Evolutionary conservation across 2,329 filamentous ascomycete species (phyloP).

Genomic region (Curvularia lunata): DNA sequence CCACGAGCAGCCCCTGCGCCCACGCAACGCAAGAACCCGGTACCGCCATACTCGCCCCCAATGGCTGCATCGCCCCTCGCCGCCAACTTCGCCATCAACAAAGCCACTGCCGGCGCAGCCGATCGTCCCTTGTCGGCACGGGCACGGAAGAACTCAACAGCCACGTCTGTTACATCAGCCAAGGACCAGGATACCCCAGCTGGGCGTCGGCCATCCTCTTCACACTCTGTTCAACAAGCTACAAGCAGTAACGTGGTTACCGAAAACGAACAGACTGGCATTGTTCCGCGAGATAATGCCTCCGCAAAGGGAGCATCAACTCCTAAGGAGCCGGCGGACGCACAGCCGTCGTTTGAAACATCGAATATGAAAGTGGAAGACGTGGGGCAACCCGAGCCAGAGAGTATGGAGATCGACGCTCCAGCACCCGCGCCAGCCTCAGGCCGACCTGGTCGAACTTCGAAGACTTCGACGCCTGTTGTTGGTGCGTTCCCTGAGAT

Average conservation of each 20-base stretch:
- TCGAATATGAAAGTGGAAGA: conserved; percentile 59
- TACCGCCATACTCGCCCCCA: conserved; percentile 69
- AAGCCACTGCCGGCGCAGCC: conserved; percentile 55
- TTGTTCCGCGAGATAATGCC: conserved; percentile 32
- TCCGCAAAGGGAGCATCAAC: conserved; percentile 35
- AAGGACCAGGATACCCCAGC: conserved; percentile 54
- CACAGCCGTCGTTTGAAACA: conserved; percentile 55
- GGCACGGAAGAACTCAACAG: conserved; percentile 73
- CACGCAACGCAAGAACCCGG: conserved; percentile 73
- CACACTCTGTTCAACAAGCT: conserved; percentile 43
- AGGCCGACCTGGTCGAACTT: conserved; percentile 51
- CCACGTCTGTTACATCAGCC: conserved; percentile 54
- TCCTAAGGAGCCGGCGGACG: conserved; percentile 41
- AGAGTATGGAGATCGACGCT: conserved; percentile 43
- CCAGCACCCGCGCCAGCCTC: conserved; percentile 38
- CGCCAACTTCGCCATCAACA: conserved; percentile 65
- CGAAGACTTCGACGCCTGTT: conserved; percentile 58
- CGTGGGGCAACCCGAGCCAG: conserved; percentile 54
- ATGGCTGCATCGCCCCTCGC: conserved; percentile 78
- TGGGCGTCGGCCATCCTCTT: conserved; percentile 45
- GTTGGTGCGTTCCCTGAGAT: conserved; percentile 52
- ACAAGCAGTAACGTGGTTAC: conserved; percentile 38
- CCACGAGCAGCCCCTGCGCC: conserved; percentile 70
- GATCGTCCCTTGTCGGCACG: conserved; percentile 71
- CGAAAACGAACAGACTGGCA: conserved; percentile 44